Base-by-base conservation (phyloP, 1,139 yeast genomes). In the Suhomyces kunorum region DNA sequence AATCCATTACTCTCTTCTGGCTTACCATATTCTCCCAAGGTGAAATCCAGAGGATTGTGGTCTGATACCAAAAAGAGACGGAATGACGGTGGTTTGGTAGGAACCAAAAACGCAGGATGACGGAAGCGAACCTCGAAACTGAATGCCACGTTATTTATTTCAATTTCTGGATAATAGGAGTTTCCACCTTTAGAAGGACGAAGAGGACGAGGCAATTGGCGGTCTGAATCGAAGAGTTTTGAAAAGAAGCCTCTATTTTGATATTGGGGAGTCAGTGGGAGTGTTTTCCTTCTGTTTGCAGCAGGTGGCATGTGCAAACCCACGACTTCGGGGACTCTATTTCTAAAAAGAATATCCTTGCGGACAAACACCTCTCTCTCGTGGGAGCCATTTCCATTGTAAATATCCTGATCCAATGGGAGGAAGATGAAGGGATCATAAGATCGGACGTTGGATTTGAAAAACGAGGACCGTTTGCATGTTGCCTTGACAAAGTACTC, bases 401-500 rank as follows among this genome's bases (percentile, higher is more conserved):
- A 59, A 18, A 45, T 46, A 43, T 64, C 65, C 17, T 63, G 46
- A 50, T 80, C 85, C 38, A 78, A 61, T 0, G 85, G 86, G 24
- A 76, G 54, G 44, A 81, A 78, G 2, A 66, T 61, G 48, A 81
- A 78, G 2, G 82, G 81, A 39, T 71, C 76, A 32, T 56, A 58
- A 5, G 73, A 60, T 33, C 85, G 61, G 29, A 76, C 56, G 46
- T 79, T 81, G 29, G 71, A 47, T 46, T 76, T 77, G 39, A 80
- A 58, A 33, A 81, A 54, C 4, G 82, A 73, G 1, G 83, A 64
- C 39, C 83, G 59, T 43, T 74, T 77, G 34, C 81, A 80, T 0
- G 86, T 80, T 8, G 71, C 85, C 54, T 81, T 81, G 40, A 81
- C 65, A 50, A 71, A 79, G 52, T 80, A 80, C 32, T 68, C 65